Evolutionary conservation across 768 basidiomycete species (phyloP), one percentile per base, ranked within the genome.

Genomic region (Amanita phalloides): DNA sequence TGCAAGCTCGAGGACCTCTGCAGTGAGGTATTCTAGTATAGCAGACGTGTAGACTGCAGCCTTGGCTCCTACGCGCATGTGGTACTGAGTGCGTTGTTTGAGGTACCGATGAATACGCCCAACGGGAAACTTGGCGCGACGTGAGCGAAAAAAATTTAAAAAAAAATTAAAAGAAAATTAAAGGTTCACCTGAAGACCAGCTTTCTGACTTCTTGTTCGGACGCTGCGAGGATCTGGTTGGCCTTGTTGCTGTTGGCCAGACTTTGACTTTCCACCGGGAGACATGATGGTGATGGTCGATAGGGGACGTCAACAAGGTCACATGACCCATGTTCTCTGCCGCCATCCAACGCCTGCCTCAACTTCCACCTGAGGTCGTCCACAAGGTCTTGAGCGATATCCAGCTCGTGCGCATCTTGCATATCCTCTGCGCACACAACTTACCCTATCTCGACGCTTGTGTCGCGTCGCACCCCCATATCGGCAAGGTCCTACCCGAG

Each of bases 61-160:
- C 66, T 96, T 96, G n/a, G 92, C 94, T 26, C 93, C 94, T 57
- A 98, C 91, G 35, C 93, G 86, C 49, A 95, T 84, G 62, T 93
- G 94, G 68, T 94, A 86, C 64, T 92, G 89, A 14, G 90, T 95
- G 57, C 87, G 79, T 62, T 85, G 85, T 66, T 96, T 93, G 58
- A 96, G 71, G 70, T 90, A 95, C 72, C 94, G 81, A 65, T 98
- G 94, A 52, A 96, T 93, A 90, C 93, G 93, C 47, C 93, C 92
- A 42, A 96, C 94, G 35, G 93, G 92, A 67, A 96, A 96, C 91
- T 93, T 32, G 59, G n/a, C 6, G 11, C 28, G 38, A 13, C 17
- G 46, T 13, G 4, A 36, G 23, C 26, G 14, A 25, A 25, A 25
- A 25, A 4, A 4, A 25, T 2, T 4, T 0, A 25, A 2, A 25